Evolutionary conservation across 2,329 filamentous ascomycete species (phyloP), one percentile per base, ranked within the genome.

Genomic region (Trichoderma sp.): DNA sequence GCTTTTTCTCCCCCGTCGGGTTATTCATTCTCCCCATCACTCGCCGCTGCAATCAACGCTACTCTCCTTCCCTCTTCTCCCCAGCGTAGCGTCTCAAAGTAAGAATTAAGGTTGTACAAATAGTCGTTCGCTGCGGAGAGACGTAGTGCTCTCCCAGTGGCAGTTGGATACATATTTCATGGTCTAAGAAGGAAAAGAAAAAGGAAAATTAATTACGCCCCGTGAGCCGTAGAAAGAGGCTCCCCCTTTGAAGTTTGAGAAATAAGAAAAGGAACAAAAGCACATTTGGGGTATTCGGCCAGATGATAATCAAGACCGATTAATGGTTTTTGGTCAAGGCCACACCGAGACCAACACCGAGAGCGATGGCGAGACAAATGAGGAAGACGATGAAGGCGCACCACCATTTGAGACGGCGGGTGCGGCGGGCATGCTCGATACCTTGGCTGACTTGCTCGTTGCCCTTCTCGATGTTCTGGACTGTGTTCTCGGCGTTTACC

Each of bases 401-500:
- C 89, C 90, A 95, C 94, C 94, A 95, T 88, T 96, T 96, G 85
- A 94, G 89, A 87, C 91, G 93, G 80, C 93, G 89, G 79, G 90
- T 89, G 79, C 90, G 88, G 78, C 89, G 88, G 67, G 93, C 93
- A 80, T 89, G 89, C 78, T 89, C 87, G 79, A 93, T 93, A 76
- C 92, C 93, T 81, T 90, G 88, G 79, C 89, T 88, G 76, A 96
- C 90, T 79, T 96, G 89, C 76, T 87, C 86, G 83, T 94, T 94
- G 79, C 90, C 94, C 78, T 91, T 88, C 79, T 93, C 88, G 69
- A 94, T 89, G 81, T 95, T 90, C 76, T 90, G 86, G 77, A 89
- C 89, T 14, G 93, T 92, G 80, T 92, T 86, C 75, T 89, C 85
- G 53, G 93, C 93, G 82, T 93, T 91, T 73, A 89, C 82, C 83